Base-by-base conservation (phyloP, 345 rosid genomes). In the Triadica sebifera region DNA sequence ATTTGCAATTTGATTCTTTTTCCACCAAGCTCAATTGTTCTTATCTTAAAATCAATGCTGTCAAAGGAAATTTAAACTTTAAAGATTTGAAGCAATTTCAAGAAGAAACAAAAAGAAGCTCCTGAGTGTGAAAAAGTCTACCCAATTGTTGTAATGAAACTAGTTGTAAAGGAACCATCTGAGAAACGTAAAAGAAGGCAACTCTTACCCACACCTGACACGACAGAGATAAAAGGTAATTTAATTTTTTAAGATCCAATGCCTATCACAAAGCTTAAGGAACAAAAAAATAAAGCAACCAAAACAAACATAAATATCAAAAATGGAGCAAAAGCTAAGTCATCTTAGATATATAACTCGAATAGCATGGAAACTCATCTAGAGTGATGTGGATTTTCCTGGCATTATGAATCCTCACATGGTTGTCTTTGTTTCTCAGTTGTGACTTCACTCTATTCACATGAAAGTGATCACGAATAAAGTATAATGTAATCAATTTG, bases 101-200 rank as follows among this genome's bases (percentile, higher is more conserved):
- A 70, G n/a, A 47, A 45, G 4, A 59, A 0, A 3, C 8, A 71
- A 24, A 29, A 65, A 45, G 8, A 8, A 24, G 58, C 38, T 37
- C 22, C 64, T 16, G 41, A 66, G 29, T 38, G 66, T 69, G 75
- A 29, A 29, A 29, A 29, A 29, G 34, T 29, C 34, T 72, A 93
- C 97, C 97, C 96, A 70, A 90, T 93, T 67, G 97, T 93, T 37
- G 97, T 90, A 77, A 93, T 90, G 82, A 93, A 93, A 79, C 97
- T 93, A 6, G 96, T 93, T 25, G 96, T 89, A 72, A 93, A 93
- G 75, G 96, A 88, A 82, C 91, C 97, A 87, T 90, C 97, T 0
- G 97, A 90, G 83, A 93, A 93, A 70, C 97, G 93, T 82, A 92
- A 84, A 3, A 92, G 83, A 75, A 93, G 87, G 77, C 97, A 93